Evolutionary conservation across 148 eudicot species (phyloP), one percentile per base, ranked within the genome.

Genomic region (Chenopodium suecicum): DNA sequence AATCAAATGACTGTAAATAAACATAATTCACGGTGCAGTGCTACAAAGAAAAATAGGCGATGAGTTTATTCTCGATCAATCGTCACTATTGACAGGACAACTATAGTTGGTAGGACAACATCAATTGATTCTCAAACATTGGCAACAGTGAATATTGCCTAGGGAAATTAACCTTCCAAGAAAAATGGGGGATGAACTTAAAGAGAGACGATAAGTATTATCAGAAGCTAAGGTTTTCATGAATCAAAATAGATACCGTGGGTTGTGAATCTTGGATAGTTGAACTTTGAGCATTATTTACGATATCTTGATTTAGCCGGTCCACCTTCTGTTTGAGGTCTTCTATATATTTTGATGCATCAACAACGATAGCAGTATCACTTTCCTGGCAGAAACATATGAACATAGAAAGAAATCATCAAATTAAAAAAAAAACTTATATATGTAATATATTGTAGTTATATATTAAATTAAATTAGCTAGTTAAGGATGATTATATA

Each of bases 331-430:
- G 88, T 63, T 92, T 92, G 37, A 94, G 87, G 78, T 92, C 91
- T 85, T 83, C 90, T 65, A 94, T 94, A 71, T 94, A 94, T 79
- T 91, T 92, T 34, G 98, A 90, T 73, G 98, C 98, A 78, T 94
- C 94, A 12, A 85, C 84, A 13, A 94, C 89, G 87, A 94, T 94
- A 47, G 93, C 91, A 48, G 89, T 83, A 1, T 92, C 88, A 76
- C 80, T 83, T 48, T 88, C 84, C 98, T 94, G 91, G 25, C 60
- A 56, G 48, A 83, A 34, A 25, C 66, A 79, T n/a, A 16, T 27
- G 23, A 7, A 19, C 46, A n/a, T 19, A 29, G 7, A 74, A 79
- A 72, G 44, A 22, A 22, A 47, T 58, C 37, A 47, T 6, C 5
- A 27, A 4, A 27, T 8, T 50, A 14, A 47, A 47, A 34, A 34